Base-by-base conservation (phyloP, 2,329 filamentous ascomycete genomes). In the Salinomyces thailandicus region DNA sequence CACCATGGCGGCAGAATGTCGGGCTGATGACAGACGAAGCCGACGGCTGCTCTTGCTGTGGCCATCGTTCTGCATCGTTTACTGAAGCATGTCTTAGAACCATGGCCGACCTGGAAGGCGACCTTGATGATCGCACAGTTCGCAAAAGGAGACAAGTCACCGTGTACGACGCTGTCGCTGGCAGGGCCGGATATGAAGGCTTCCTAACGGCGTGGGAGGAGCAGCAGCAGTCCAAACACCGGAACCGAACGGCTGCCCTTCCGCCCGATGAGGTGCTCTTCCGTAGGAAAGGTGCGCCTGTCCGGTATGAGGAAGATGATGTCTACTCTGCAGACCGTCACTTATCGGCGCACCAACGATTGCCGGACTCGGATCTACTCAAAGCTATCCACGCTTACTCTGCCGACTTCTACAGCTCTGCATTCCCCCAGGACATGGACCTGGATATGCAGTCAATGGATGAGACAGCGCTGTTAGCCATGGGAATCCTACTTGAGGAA, bases 401-500 rank as follows among this genome's bases (percentile, higher is more conserved):
- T 1, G 77, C 79, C 36, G 71, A 73, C 38, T 82, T 77, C 55
- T 86, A 85, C 59, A 19, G 31, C 31, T 18, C 31, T 9, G 18
- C 11, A 6, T 18, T n/a, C 11, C 61, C 60, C 14, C 40, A 41
- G 9, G 33, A 30, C 3, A 26, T 38, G 12, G 39, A 39, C 6
- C 37, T 45, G 8, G 62, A 68, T 35, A 71, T 67, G 47, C 62
- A 69, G 45, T 82, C 75, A 56, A 75, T 89, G 72, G 81, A 89
- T 52, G 83, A 85, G 62, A 85, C 81, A 11, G 82, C 82, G 3
- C 65, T 89, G 39, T 62, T 89, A 36, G 81, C 82, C 1, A 67
- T 89, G 50, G 81, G 82, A 1, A 75, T 89, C 33, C 58, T 89
- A 38, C 62, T 87, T 28, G 82, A 89, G 59, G 83, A 89, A 58